phyloP scores from a whole-genome alignment of 1,284 basidiomycete genomes.

The Bondarzewia mesenterica region DNA sequence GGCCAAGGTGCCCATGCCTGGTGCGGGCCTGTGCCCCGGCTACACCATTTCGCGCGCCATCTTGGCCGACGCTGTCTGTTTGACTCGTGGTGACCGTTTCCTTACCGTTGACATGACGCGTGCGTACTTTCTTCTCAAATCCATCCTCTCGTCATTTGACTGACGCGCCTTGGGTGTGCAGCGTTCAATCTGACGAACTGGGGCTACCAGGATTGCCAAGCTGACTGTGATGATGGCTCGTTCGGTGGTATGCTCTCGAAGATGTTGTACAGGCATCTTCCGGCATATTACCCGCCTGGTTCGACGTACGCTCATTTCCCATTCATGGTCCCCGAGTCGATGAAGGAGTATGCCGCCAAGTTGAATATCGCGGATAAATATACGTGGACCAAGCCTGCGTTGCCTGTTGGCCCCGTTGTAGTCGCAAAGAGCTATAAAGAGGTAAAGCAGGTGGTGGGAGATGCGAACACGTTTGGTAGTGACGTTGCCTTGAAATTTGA shows the following conservation, averaged over 20 bases:
- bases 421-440: constrained; percentile 23
- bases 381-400: constrained; percentile 35
- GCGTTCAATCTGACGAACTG: constrained; percentile 68
- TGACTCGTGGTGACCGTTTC: constrained; percentile 67
- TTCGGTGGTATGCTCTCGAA: constrained; percentile 68
- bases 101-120: constrained; percentile 69
- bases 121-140: constrained; percentile 11
- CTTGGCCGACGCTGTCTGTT: constrained; percentile 71
- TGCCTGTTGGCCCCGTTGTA: constrained; percentile 18
- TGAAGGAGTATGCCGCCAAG: constrained; percentile 28
- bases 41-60: constrained; percentile 84
- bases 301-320: constrained; percentile 62
- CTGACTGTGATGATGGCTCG: constrained; percentile 56
- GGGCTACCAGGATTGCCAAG: constrained; percentile 68
- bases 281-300: constrained; percentile 52
- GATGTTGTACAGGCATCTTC: constrained; percentile 64
- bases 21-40: constrained; percentile 82
- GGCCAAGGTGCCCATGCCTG: constrained; percentile 57
- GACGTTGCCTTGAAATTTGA: constrained; percentile 1
- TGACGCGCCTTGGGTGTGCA: constrained; percentile 18
- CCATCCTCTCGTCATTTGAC: constrained; percentile 25
- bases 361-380: constrained; percentile 31
- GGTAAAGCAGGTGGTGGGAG: constrained; percentile 28
- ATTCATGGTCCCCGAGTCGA: constrained; percentile 44
- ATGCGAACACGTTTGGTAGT: constrained; percentile 11